phyloP scores from a whole-genome alignment of 1,139 yeast species.

The Pichia sp. region DNA sequence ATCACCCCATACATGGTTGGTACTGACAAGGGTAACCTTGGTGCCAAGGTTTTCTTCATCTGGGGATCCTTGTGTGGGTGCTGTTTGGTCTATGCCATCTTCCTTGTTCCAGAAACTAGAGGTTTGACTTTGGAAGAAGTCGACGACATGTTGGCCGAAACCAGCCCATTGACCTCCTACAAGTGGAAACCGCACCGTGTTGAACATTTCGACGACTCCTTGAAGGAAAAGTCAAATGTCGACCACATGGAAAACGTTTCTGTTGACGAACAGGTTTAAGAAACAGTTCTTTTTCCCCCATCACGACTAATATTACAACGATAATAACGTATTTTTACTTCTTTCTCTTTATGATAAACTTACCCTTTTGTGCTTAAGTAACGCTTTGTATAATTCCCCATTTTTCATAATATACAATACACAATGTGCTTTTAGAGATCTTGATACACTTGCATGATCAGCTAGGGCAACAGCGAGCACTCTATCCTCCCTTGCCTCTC shows the following conservation, averaged over 20 bases:
- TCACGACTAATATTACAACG: background rate
- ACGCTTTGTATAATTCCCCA: too few relatives aligned
- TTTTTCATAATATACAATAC: too few relatives aligned
- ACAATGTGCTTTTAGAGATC: too few relatives aligned
- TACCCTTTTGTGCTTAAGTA: background rate
- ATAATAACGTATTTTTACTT: background rate
- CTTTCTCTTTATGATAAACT: background rate
- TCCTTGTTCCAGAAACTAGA: conserved; percentile 51
- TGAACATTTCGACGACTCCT: background rate
- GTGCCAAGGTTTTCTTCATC: conserved; percentile 66
- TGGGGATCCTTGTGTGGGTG: conserved; percentile 50
- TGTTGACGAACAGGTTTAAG: background rate
- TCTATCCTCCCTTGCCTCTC: too few relatives aligned
- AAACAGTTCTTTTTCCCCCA: background rate
- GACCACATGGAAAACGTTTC: conserved; percentile 12
- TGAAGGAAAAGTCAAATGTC: conserved; percentile 7
- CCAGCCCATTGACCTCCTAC: conserved; percentile 31
- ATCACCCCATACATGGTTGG: conserved; percentile 46
- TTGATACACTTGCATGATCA: too few relatives aligned
- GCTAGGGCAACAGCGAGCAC: too few relatives aligned
- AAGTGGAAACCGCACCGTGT: conserved; percentile 31
- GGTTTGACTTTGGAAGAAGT: conserved; percentile 56
- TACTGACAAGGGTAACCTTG: conserved; percentile 55
- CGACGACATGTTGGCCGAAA: conserved; percentile 38
- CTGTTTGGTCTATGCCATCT: conserved; percentile 42